Conservation (phyloP, 345 rosid species). For the Euphorbia lathyris region DNA sequence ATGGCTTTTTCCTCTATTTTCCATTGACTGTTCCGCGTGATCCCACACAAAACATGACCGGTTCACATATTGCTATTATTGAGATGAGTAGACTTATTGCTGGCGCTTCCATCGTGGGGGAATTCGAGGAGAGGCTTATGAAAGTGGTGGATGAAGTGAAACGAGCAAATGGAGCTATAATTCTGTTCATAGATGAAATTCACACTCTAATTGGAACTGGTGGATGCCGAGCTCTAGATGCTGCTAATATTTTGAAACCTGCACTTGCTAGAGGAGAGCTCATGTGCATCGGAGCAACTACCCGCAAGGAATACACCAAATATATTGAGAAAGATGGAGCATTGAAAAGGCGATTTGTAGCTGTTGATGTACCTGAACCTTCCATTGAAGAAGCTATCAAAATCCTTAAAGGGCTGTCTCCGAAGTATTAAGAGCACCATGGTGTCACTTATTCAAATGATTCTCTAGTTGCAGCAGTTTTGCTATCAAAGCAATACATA, state of each 20-base stretch:
- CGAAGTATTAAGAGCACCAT: conserved; percentile 37
- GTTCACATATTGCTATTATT: no score
- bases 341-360: conserved; percentile 23
- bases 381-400: conserved; percentile 18
- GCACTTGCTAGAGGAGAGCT: conserved; percentile 34
- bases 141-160: conserved; percentile 28
- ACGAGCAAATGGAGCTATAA: conserved; percentile 16
- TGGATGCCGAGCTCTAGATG: conserved; percentile 23
- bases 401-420: conserved; percentile 16
- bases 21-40: no score
- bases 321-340: conserved; percentile 32
- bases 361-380: conserved; percentile 25
- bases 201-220: conserved; percentile 23
- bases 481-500: conserved; percentile 45
- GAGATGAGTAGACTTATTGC: conserved; percentile 31
- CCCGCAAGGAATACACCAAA: conserved; percentile 24
- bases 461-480: conserved; percentile 41
- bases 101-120: conserved; percentile 21
- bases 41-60: no score
- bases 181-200: conserved; percentile 38
- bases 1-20: no score
- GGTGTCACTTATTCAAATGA: conserved; percentile 31
- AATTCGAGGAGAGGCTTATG: conserved; percentile 25
- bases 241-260: conserved; percentile 40
- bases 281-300: conserved; percentile 35